These are phyloP conservation scores for Begonia peltatifolia DNA, from an alignment of 306 rosid genomes.

Conservation along the genomic window DNA sequence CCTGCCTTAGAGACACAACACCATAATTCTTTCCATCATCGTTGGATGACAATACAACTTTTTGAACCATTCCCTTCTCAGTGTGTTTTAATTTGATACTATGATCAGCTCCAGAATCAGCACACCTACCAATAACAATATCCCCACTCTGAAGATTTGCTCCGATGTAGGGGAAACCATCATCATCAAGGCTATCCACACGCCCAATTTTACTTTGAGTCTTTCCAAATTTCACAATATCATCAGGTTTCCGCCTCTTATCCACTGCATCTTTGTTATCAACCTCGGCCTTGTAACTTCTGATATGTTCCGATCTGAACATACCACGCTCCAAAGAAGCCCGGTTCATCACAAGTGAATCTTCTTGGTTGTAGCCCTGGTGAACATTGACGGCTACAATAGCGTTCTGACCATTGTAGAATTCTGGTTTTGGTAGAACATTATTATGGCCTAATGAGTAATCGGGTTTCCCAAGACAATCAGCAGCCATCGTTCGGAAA, in stretches of 20 bases:
- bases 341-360: slow-evolving; percentile 86
- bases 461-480: slow-evolving; percentile 65
- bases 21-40: slow-evolving; percentile 92
- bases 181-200: slow-evolving; percentile 89
- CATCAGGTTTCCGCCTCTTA: slow-evolving; percentile 68
- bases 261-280: slow-evolving; percentile 67
- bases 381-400: slow-evolving; percentile 97
- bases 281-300: slow-evolving; percentile 85
- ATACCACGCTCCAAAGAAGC: slow-evolving; percentile 96
- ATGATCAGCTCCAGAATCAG: slow-evolving; percentile 83
- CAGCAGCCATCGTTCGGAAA: slow-evolving; percentile 61
- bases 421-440: slow-evolving; percentile 53
- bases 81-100: slow-evolving; percentile 88
- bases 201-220: slow-evolving; percentile 75
- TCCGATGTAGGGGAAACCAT: slow-evolving; percentile 79
- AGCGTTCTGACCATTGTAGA: slow-evolving; percentile 83
- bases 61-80: slow-evolving; percentile 87
- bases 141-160: slow-evolving; percentile 89
- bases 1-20: slow-evolving; percentile 94
- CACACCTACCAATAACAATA: slow-evolving; percentile 70
- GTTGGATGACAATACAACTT: slow-evolving; percentile 81
- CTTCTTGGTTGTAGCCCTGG: slow-evolving; percentile 91
- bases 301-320: slow-evolving; percentile 80
- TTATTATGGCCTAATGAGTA: slow-evolving; percentile 19
- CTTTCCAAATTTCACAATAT: slow-evolving; percentile 69